Evolutionary conservation across 768 basidiomycete genomes (phyloP).

Genomic region (Podaxis sp.): DNA sequence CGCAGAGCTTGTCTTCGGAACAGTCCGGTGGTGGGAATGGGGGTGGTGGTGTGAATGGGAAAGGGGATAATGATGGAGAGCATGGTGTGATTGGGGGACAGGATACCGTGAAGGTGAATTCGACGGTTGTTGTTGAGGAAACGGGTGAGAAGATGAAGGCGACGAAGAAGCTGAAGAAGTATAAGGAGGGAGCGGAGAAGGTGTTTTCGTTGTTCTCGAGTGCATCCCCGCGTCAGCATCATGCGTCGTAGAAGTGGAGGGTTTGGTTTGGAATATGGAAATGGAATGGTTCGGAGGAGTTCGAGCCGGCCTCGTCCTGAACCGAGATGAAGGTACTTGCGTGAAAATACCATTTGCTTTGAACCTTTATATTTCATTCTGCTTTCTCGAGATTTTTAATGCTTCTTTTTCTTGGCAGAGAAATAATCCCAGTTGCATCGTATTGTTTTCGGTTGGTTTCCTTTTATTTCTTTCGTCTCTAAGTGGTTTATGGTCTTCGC

Average conservation of each 20-base stretch:
- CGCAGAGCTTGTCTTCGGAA: constrained; percentile 70
- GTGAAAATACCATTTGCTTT: not conserved
- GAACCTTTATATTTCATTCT: not conserved
- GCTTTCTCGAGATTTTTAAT: not conserved
- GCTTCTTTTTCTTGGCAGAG: not conserved
- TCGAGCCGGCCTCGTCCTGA: not conserved
- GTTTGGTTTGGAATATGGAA: not conserved
- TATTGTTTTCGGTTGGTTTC: constrained; percentile 11
- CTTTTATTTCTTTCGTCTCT: constrained; percentile 9
- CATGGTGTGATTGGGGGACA: not conserved
- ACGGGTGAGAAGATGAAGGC: constrained; percentile 51
- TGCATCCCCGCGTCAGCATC: constrained; percentile 46
- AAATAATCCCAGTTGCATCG: not conserved
- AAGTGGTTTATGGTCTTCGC: not conserved
- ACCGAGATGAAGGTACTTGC: not conserved
- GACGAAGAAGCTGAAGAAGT: constrained; percentile 80
- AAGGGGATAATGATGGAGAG: not conserved
- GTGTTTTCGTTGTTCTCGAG: constrained; percentile 80
- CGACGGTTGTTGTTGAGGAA: constrained; percentile 17
- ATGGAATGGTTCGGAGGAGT: not conserved
- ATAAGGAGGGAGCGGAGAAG: constrained; percentile 87
- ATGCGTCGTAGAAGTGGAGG: constrained; percentile 15
- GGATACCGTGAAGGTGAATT: not conserved
- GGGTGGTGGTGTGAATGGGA: not conserved
- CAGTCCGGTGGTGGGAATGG: constrained; percentile 57